These are phyloP conservation scores for Brachypodium distachyon DNA, from an alignment of 202 grass and related monocot genomes.

Conservation along the genomic window DNA sequence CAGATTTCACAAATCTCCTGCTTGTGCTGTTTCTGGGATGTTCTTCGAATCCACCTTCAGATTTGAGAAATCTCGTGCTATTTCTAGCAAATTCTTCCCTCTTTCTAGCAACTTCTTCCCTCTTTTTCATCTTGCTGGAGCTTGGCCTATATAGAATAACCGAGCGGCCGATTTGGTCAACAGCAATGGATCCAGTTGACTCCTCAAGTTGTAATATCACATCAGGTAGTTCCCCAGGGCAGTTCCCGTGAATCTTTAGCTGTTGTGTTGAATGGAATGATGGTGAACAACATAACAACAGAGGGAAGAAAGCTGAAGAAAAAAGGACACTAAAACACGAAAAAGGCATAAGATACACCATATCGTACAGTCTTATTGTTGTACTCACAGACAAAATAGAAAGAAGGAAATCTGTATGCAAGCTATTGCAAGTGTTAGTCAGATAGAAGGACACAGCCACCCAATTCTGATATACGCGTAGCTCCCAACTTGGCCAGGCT, in stretches of 20 bases:
- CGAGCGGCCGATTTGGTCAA: slow-evolving; percentile 71
- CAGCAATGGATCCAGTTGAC: slow-evolving; percentile 66
- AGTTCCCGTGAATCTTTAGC: slow-evolving; percentile 85
- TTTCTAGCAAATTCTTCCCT: slow-evolving; percentile 31
- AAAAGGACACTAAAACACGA: not conserved
- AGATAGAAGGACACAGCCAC: not conserved
- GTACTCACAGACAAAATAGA: not conserved
- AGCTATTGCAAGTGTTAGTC: not conserved
- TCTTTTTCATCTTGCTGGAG: slow-evolving; percentile 87
- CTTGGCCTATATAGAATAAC: slow-evolving; percentile 91
- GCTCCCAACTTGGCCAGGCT: not conserved
- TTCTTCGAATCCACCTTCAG: slow-evolving; percentile 25
- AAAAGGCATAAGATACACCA: not conserved
- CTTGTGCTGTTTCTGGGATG: slow-evolving; percentile 14
- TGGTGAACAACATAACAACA: slow-evolving; percentile 20
- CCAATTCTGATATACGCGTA: not conserved
- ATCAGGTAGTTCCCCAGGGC: slow-evolving; percentile 58
- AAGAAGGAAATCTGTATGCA: not conserved
- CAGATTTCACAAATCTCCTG: slow-evolving; percentile 23
- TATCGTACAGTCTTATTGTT: not conserved
- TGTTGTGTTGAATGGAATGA: slow-evolving; percentile 30
- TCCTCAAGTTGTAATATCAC: slow-evolving; percentile 77
- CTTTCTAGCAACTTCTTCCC: slow-evolving; percentile 42
- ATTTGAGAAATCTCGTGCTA: slow-evolving; percentile 24
- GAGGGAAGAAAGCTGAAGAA: not conserved